Evolutionary conservation across 2,329 filamentous ascomycete genomes (phyloP).

Genomic region (Rhinocladiella similis): DNA sequence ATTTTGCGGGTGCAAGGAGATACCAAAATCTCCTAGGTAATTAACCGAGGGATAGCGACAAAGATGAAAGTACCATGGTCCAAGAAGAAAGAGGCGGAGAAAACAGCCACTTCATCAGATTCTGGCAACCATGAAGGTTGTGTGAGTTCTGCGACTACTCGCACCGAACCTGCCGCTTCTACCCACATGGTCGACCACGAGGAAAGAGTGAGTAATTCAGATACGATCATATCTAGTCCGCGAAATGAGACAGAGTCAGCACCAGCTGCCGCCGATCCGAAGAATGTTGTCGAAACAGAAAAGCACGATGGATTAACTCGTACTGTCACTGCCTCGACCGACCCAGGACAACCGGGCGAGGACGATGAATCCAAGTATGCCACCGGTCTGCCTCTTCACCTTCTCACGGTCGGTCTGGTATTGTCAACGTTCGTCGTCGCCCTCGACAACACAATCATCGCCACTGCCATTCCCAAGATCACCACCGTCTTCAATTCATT

Average conservation of each 20-base stretch:
- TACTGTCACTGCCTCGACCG: conserved; percentile 15
- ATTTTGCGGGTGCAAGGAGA: no score
- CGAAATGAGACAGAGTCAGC: neutral
- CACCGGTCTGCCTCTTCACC: conserved; percentile 22
- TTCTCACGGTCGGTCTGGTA: conserved; percentile 29
- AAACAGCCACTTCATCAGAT: conserved; percentile 8
- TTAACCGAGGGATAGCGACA: conserved; percentile 5
- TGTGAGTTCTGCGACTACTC: neutral
- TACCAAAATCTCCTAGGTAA: neutral
- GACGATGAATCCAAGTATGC: conserved; percentile 30
- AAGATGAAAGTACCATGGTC: conserved; percentile 27
- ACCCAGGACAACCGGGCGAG: conserved; percentile 19
- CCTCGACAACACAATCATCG: conserved; percentile 34
- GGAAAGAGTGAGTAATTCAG: neutral
- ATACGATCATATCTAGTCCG: neutral
- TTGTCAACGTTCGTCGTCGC: conserved; percentile 33
- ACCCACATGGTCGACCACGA: conserved; percentile 6
- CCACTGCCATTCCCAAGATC: conserved; percentile 32
- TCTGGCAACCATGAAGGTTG: conserved; percentile 2
- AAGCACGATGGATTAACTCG: conserved; percentile 8
- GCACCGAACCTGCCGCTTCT: neutral
- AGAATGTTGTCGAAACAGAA: conserved; percentile 1
- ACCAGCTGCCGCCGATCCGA: neutral
- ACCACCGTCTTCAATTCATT: conserved; percentile 32
- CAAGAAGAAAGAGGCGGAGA: conserved; percentile 12